Percentiles rank a stretch among this genome's conserved stretches.
phyloP scores from a whole-genome alignment of 495 filamentous ascomycete genomes.

The Lineolata rhizophorae region DNA sequence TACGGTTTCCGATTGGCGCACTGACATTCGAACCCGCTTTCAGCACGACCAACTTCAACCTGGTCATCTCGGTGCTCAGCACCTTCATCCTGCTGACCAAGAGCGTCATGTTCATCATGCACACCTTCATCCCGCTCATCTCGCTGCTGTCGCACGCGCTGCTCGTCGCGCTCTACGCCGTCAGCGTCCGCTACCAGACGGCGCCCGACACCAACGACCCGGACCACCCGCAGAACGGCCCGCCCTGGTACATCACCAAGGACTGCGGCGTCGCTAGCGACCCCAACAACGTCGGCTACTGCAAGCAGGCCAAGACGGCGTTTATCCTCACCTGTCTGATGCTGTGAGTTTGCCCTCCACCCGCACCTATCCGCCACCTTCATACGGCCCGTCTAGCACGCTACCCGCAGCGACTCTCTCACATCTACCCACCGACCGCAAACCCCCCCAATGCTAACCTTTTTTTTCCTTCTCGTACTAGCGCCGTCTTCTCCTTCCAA shows the following conservation, averaged over 20 bases:
- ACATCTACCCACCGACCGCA: no score
- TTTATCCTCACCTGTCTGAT: conserved; percentile 52
- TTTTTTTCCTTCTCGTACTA: no score
- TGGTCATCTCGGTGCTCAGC: conserved; percentile 57
- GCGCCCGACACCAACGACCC: conserved; percentile 64
- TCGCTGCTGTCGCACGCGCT: conserved; percentile 33
- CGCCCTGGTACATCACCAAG: conserved; percentile 72
- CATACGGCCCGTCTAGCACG: neutral
- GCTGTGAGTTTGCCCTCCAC: conserved; percentile 30
- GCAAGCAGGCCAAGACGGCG: conserved; percentile 49
- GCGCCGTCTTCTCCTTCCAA: conserved; percentile 14
- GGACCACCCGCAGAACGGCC: conserved; percentile 36
- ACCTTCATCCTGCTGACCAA: conserved; percentile 46
- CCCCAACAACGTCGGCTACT: conserved; percentile 37
- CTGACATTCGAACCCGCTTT: no score
- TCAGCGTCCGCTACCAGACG: conserved; percentile 49
- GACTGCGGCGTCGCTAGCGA: conserved; percentile 42
- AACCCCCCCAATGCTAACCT: no score
- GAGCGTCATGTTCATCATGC: conserved; percentile 44
- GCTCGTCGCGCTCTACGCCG: conserved; percentile 40
- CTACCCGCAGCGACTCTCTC: conserved; percentile 1
- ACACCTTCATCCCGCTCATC: conserved; percentile 49
- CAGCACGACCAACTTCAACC: conserved; percentile 63
- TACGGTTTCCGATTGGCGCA: neutral
- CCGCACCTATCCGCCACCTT: neutral